Base-by-base conservation (phyloP, 768 basidiomycete species). In the Inosperma sp. region DNA sequence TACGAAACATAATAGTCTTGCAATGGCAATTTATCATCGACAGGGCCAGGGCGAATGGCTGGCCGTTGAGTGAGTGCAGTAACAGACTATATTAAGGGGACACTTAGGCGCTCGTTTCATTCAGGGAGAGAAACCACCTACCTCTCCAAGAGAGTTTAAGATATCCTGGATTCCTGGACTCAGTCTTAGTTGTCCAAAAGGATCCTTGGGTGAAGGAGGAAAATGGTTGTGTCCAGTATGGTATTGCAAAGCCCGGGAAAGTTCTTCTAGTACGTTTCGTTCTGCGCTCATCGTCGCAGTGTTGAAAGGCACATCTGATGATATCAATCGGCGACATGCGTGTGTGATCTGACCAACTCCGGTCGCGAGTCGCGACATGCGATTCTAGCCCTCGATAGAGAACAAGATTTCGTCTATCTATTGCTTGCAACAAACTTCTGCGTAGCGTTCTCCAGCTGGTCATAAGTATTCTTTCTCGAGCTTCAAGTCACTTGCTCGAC, bases 1-100 rank as follows among this genome's bases (percentile, higher is more conserved):
- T 55, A 74, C 73, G 81, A 83, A 47, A 83, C 71, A 52, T 77
- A 82, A 58, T 84, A 83, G 44, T 79, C 67, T 3, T 74, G 76
- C 29, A 82, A 57, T 6, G 81, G 79, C 30, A 76, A 62, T 12
- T 68, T 65, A 54, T 76, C 73, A 49, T 75, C 72, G 1, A 73
- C 69, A 0, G 61, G 54, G 2, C 57, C 56, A 14, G 69, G 66
- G 16, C 52, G 51, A 13, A 82, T 57, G 5, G 67, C 62, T 7
- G 78, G 74, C 14, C 64, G 65, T 25, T 56, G 59, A 12, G 75
- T 58, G 8, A 82, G 43, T 5, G 57, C 62, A 31, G 72, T 69
- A 47, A 66, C 42, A 14, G 62, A 56, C 74, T 74, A 35, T 35
- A 14, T 35, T 41, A 19, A 17, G 33, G 27, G 36, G 17, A 50